Evolutionary conservation across 805 yeast genomes (phyloP).

Genomic region (Candida cerambycidarum): DNA sequence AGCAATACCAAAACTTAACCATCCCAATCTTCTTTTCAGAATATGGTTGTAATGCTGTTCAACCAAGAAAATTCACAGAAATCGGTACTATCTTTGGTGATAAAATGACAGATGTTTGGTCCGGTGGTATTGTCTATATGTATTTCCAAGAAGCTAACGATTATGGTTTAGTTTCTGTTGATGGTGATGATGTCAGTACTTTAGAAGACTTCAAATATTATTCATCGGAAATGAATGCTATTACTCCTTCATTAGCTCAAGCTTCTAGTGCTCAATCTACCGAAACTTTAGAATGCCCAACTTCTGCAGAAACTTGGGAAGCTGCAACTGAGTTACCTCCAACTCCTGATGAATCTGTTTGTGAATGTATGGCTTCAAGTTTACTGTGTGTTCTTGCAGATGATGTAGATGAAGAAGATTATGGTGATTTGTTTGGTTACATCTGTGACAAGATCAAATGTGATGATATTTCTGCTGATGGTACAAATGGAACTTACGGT

Average conservation of each 20-base stretch:
- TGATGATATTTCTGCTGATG: slow-evolving; percentile 60
- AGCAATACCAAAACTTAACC: slow-evolving; percentile 69
- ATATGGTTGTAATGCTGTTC: slow-evolving; percentile 76
- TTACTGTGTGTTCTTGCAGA: slow-evolving; percentile 60
- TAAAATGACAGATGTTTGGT: slow-evolving; percentile 87
- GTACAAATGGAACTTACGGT: slow-evolving; percentile 68
- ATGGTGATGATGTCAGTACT: slow-evolving; percentile 52
- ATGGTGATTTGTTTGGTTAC: slow-evolving; percentile 54
- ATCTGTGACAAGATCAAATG: slow-evolving; percentile 61
- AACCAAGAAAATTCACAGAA: slow-evolving; percentile 78
- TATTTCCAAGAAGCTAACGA: slow-evolving; percentile 81
- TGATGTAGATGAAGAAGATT: slow-evolving; percentile 54
- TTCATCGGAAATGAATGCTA: slow-evolving; percentile 33
- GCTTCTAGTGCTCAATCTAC: slow-evolving; percentile 42
- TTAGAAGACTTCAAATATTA: slow-evolving; percentile 54
- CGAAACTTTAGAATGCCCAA: slow-evolving; percentile 71
- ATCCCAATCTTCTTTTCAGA: slow-evolving; percentile 85
- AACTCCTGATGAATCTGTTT: slow-evolving; percentile 64
- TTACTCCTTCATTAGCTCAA: slow-evolving; percentile 36
- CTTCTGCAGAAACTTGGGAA: slow-evolving; percentile 54
- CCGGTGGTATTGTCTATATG: slow-evolving; percentile 93
- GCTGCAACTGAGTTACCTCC: slow-evolving; percentile 76
- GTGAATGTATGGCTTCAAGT: slow-evolving; percentile 61
- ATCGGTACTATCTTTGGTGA: slow-evolving; percentile 63
- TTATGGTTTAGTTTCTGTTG: slow-evolving; percentile 72